Base-by-base conservation (phyloP, 116 monocot genomes). In the Dioscorea cayenensis region DNA sequence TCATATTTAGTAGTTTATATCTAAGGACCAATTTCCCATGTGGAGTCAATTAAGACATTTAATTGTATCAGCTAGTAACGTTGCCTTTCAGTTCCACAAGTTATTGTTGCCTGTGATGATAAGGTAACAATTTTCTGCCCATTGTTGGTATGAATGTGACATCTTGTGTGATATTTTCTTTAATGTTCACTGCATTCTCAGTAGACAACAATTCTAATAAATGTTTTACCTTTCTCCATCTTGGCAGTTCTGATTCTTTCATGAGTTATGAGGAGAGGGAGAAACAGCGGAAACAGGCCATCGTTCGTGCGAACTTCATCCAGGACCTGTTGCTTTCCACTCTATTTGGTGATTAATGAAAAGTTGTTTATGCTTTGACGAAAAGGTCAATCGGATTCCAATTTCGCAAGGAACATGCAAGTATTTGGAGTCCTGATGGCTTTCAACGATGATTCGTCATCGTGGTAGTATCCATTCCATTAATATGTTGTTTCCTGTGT, bases 251-350 rank as follows among this genome's bases (percentile, higher is more conserved):
- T 51, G 77, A 83, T 51, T 52, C 80, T n/a, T 82, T 80, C 25
- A 64, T 91, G 65, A 84, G 81, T 64, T 49, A 69, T 36, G 90
- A 91, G 78, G 87, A 87, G 70, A 87, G 84, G 80, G 90, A 91
- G 65, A 79, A 77, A 52, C 84, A 75, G 71, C 65, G 78, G 66
- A 82, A 73, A 58, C 84, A 91, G 66, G 87, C 82, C 55, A 60
- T 68, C 17, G 71, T 75, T 59, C 80, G 84, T 63, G 84, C 87
- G 49, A 71, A 60, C 63, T 91, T 91, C 29, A 67, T 85, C 59
- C 82, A 87, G 68, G 66, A 78, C 29, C 72, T 91, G 70, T 75
- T 91, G 65, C 70, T 87, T 28, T 80, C 90, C 19, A 83, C 90
- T 51, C 67, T 91, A 12, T 84, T 91, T 66, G 76, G 65, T 9